phyloP scores from a whole-genome alignment of 2,329 filamentous ascomycete species.

The Paecilomyces dactylethromorphus region DNA sequence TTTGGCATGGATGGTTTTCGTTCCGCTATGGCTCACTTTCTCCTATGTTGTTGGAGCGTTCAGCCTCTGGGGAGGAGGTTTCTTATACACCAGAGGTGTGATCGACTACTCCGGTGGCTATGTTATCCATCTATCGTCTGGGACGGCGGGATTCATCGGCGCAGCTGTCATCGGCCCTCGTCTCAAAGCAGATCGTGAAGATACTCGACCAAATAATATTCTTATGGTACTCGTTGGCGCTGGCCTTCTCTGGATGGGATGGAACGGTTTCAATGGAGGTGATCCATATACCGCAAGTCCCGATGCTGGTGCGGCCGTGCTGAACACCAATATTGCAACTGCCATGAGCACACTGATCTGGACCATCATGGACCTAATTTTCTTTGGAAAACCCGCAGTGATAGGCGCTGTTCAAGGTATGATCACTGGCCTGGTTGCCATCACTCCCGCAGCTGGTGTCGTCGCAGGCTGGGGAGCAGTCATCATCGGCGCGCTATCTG shows the following conservation, averaged over 20 bases:
- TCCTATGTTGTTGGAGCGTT: constrained; percentile 37
- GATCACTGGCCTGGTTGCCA: constrained; percentile 48
- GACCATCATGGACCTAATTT: constrained; percentile 41
- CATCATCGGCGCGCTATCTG: constrained; percentile 40
- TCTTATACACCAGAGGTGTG: constrained; percentile 40
- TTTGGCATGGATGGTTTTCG: constrained; percentile 47
- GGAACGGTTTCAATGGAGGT: constrained; percentile 50
- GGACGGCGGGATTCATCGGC: constrained; percentile 42
- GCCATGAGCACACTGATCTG: constrained; percentile 43
- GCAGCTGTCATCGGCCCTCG: constrained; percentile 45
- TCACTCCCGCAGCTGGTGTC: constrained; percentile 46
- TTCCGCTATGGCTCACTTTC: constrained; percentile 46
- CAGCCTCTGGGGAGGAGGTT: constrained; percentile 43
- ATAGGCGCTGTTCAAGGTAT: constrained; percentile 47
- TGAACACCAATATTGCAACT: constrained; percentile 47
- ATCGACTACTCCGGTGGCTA: constrained; percentile 49
- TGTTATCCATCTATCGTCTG: constrained; percentile 49
- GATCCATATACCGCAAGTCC: constrained; percentile 46
- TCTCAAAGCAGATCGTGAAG: constrained; percentile 37
- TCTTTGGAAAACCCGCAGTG: constrained; percentile 45
- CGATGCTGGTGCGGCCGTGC: constrained; percentile 45
- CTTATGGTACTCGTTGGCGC: constrained; percentile 41
- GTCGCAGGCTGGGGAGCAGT: constrained; percentile 48
- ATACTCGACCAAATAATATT: constrained; percentile 44
- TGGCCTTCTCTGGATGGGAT: constrained; percentile 47